Evolutionary conservation across 148 eudicot species (phyloP).

Genomic region (Euryodendron excelsum): DNA sequence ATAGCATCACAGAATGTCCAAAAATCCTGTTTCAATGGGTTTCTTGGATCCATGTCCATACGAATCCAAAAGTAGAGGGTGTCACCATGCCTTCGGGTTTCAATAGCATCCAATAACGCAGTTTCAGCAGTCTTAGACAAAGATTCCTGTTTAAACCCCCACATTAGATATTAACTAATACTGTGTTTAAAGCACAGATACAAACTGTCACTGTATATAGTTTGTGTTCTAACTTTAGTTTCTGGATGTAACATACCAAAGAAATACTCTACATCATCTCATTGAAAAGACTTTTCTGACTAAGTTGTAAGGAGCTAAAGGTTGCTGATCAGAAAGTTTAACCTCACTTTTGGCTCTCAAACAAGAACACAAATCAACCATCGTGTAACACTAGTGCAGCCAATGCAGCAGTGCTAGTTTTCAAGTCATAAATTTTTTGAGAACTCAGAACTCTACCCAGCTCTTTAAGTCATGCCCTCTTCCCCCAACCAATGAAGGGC

Average conservation of each 20-base stretch:
- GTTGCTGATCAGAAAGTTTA: not conserved
- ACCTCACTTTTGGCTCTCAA: not conserved
- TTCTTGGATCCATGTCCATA: constrained; percentile 77
- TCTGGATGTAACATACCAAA: not conserved
- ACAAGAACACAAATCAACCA: not conserved
- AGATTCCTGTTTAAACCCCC: constrained; percentile 46
- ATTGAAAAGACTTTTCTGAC: not conserved
- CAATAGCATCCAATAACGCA: constrained; percentile 59
- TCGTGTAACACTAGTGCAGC: not conserved
- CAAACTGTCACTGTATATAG: not conserved
- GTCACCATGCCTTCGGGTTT: constrained; percentile 68
- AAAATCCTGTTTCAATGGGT: constrained; percentile 66
- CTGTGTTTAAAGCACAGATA: not conserved
- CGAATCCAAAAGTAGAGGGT: constrained; percentile 84
- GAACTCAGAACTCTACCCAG: not conserved
- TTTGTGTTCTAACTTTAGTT: not conserved
- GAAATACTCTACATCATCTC: not conserved
- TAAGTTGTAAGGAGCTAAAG: not conserved
- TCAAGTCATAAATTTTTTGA: not conserved
- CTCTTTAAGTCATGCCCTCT: not conserved
- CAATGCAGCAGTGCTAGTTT: not conserved
- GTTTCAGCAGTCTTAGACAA: constrained; percentile 69
- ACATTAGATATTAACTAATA: constrained; percentile 13
- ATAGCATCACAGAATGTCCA: constrained; percentile 96
- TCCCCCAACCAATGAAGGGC: too few relatives aligned